Evolutionary conservation across 768 basidiomycete genomes (phyloP), one percentile per base, ranked within the genome.

Genomic region (Tephrocybe sp.): DNA sequence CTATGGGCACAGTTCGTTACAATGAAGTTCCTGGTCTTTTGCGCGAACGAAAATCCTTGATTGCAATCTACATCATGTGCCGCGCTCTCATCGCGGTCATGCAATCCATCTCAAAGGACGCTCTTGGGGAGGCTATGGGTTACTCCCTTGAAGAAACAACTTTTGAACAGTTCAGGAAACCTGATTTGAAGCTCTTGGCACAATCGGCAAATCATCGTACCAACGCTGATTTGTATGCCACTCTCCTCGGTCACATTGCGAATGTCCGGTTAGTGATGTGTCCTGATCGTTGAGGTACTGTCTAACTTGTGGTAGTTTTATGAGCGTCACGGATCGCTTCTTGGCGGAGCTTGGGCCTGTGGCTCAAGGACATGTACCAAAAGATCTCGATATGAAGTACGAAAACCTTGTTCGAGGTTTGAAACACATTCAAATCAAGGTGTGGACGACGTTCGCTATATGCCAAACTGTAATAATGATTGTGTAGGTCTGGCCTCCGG

Each of bases 301-400:
- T 51, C 27, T 21, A 48, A 24, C 3, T 43, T 29, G 19, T 39
- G 33, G 6, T 49, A 91, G 93, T 45, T 97, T 97, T 58, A 75
- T 88, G 56, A 94, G 86, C 50, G 90, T 97, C n/a, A 92, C 91
- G 3, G 93, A 97, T 67, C 82, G 91, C 0, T 97, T 94, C 64
- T 67, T 94, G 43, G 76, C 77, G 1, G 94, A 94, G 58, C 73
- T 97, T 27, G 74, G 72, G 4, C 89, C 89, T 23, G 75, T 92
- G 7, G 78, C 83, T 13, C 75, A 77, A n/a, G 85, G 83, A 1
- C 86, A 88, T 49, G 81, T 91, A 4, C 75, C 83, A 0, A 92
- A 90, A 60, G 94, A 94, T 54, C 69, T 75, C 33, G 92, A 94
- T 57, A 78, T 79, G 54, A 88, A 81, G 59, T 91, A 86, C 50